Percentiles rank a stretch among this genome's conserved stretches.
phyloP scores from a whole-genome alignment of 192 early-diverging fungal species.

The Phlyctochytrium arcticum region DNA sequence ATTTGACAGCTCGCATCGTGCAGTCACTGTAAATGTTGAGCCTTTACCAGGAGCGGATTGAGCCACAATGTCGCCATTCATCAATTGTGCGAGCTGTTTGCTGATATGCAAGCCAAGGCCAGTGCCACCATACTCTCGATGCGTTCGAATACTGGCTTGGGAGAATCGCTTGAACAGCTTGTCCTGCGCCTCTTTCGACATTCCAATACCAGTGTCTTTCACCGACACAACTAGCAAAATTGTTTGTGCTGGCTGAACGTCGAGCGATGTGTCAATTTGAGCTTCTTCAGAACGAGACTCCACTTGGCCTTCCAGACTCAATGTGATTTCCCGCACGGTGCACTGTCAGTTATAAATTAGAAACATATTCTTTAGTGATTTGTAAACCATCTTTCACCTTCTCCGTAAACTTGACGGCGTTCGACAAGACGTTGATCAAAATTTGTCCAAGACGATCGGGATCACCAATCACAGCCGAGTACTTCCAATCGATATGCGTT shows the following conservation, averaged over 20 bases:
- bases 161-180: conserved; percentile 20
- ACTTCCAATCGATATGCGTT: too few species aligned
- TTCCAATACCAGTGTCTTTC: conserved; percentile 7
- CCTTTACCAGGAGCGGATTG: conserved; percentile 11
- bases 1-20: too few species aligned
- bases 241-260: too few species aligned
- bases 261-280: too few species aligned
- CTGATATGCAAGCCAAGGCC: conserved; percentile 26
- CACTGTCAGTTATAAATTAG: too few species aligned
- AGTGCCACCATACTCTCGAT: conserved; percentile 25
- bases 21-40: background rate
- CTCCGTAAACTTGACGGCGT: background rate
- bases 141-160: conserved; percentile 7
- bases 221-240: background rate
- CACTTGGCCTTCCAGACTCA: too few species aligned
- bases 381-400: too few species aligned
- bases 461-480: background rate
- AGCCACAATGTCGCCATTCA: conserved; percentile 18
- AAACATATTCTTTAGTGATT: too few species aligned
- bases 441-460: background rate
- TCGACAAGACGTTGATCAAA: background rate
- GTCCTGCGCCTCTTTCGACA: background rate
- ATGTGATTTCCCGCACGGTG: too few species aligned
- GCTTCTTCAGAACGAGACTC: too few species aligned
- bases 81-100: conserved; percentile 11